Percentiles rank a stretch among this genome's conserved stretches.
Conservation (phyloP, 2,329 filamentous ascomycete genomes). For the Xylaria sp. region DNA sequence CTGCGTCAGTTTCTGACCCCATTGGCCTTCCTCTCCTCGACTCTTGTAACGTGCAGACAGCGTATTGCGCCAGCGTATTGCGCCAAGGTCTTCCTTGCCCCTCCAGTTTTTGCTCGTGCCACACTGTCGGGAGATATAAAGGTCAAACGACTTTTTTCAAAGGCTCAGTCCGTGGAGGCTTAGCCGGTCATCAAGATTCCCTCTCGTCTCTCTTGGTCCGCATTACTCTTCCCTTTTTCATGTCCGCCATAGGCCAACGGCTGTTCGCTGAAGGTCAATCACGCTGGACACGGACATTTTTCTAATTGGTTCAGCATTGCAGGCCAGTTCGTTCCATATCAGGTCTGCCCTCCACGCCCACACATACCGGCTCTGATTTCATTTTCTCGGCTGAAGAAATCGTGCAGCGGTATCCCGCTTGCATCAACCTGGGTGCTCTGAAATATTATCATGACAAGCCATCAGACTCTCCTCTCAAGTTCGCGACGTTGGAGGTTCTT, state of each 20-base stretch:
- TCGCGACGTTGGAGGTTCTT: conserved; percentile 44
- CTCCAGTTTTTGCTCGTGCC: conserved; percentile 16
- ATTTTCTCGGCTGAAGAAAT: conserved; percentile 26
- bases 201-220: conserved; percentile 14
- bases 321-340: conserved; percentile 5
- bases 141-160: conserved; percentile 8
- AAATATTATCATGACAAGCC: conserved; percentile 44
- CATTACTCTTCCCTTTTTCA: conserved; percentile 17
- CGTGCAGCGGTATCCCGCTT: conserved; percentile 29
- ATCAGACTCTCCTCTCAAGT: conserved; percentile 36
- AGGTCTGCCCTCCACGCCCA: conserved; percentile 13
- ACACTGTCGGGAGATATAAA: conserved; percentile 21
- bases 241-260: conserved; percentile 12
- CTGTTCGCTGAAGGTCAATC: conserved; percentile 10
- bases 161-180: conserved; percentile 10
- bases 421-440: conserved; percentile 23
- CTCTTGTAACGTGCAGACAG: conserved; percentile 26
- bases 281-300: conserved; percentile 11
- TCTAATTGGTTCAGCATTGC: conserved; percentile 9
- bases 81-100: conserved; percentile 20
- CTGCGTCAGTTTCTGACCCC: conserved; percentile 19
- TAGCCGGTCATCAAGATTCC: conserved; percentile 16
- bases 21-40: conserved; percentile 21
- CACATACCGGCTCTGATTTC: conserved; percentile 9
- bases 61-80: conserved; percentile 25